Conservation (phyloP, 257 asterid species). For the Solanum corneliomulleri region DNA sequence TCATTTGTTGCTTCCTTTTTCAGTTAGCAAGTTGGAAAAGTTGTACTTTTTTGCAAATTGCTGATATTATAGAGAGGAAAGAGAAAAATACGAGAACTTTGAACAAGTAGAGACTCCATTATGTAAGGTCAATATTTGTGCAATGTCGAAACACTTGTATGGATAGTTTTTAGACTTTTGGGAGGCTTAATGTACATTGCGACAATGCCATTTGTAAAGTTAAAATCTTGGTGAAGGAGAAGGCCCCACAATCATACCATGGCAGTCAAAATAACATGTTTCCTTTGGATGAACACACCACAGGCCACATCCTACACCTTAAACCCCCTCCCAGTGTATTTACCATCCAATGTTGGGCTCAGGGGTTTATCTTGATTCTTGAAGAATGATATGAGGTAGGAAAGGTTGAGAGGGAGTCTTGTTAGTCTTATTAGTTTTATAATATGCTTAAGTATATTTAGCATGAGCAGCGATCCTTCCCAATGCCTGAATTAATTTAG, state of each 20-base stretch:
- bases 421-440: not conserved
- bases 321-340: not conserved
- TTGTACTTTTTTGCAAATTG: not conserved
- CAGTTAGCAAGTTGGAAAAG: not conserved
- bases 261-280: not conserved
- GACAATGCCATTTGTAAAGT: not conserved
- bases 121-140: not conserved
- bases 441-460: not conserved
- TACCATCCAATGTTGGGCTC: not conserved
- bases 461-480: not conserved
- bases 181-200: not conserved
- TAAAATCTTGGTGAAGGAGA: not conserved
- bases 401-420: not conserved
- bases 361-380: not conserved
- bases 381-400: not conserved
- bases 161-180: not conserved
- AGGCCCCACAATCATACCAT: not conserved
- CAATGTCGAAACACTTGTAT: not conserved
- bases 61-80: not conserved
- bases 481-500: not conserved
- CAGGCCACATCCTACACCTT: not conserved
- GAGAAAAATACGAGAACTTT: not conserved
- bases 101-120: not conserved
- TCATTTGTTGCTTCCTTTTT: not conserved
- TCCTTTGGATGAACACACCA: not conserved